Evolutionary conservation across 345 rosid genomes (phyloP), one percentile per base, ranked within the genome.

Genomic region (Aurinia saxatilis): DNA sequence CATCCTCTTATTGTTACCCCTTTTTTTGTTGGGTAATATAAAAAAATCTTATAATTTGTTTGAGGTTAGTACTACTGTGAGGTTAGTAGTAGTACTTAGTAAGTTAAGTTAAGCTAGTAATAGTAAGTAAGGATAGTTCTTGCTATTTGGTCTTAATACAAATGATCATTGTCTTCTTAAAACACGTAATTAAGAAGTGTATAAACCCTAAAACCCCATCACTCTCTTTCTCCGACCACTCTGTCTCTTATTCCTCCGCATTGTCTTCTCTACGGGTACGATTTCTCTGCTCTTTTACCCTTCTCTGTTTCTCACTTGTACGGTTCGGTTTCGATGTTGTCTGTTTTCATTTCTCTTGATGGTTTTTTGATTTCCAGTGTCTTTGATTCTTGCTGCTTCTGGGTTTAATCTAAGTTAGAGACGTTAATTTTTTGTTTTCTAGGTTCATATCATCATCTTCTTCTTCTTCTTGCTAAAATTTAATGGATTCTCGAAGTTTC

Each of bases 181-280:
- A n/a, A n/a, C 64, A 52, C 64, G 64, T 59, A 31, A 44, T 31
- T 2, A n/a, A 44, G 39, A 23, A 46, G 8, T 21, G 35, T 60
- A 60, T 48, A 61, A 61, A 46, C 56, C 66, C 45, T 60, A 27
- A 48, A 45, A 61, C 66, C 34, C 55, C 29, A 6, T 0, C 52
- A 45, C 25, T 37, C 17, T 49, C 66, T 25, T 33, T 33, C 48
- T 62, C 57, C 37, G 66, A 21, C 57, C 29, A 29, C 39, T n/a
- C 25, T 8, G 57, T 37, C 49, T 9, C 15, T 49, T 49, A 48
- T 12, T 62, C 57, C 27, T 61, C 67, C n/a, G n/a, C n/a, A n/a
- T n/a, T n/a, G n/a, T n/a, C 34, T 29, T 49, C 47, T 38, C 58
- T 2, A 18, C 45, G 10, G 29, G 57, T 63, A 17, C 35, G 48